These are phyloP conservation scores for Apiotrichum gamsii DNA, from an alignment of 1,284 basidiomycete genomes.

Conservation along the genomic window DNA sequence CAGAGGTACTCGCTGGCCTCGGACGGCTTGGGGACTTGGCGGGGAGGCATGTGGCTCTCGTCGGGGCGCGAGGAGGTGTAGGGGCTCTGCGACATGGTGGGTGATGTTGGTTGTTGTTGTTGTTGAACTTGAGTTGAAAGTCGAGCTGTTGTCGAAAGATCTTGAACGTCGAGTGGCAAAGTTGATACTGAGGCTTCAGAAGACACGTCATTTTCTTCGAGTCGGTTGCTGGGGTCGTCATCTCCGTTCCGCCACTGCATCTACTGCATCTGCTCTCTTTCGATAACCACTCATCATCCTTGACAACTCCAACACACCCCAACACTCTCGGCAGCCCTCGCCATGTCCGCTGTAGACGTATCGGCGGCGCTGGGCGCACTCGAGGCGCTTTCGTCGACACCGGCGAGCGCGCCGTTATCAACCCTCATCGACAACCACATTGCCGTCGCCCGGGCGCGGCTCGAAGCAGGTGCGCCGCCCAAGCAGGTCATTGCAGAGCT, in stretches of 20 bases:
- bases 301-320: background rate
- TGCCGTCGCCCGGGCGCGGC: conserved; percentile 55
- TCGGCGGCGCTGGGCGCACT: conserved; percentile 33
- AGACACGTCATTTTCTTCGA: conserved; percentile 1
- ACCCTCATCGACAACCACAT: conserved; percentile 58
- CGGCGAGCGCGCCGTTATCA: conserved; percentile 63
- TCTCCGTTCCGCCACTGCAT: too few relatives aligned
- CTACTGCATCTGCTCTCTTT: background rate
- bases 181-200: too few relatives aligned
- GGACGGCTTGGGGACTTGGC: conserved; percentile 29
- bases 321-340: background rate
- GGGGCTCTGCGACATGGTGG: conserved; percentile 35
- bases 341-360: conserved; percentile 27
- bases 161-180: background rate
- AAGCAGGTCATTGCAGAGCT: conserved; percentile 56
- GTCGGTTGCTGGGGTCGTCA: too few relatives aligned
- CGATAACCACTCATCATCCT: too few relatives aligned
- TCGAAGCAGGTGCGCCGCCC: conserved; percentile 55
- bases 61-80: conserved; percentile 28
- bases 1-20: conserved; percentile 83
- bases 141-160: background rate
- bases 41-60: conserved; percentile 29
- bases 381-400: conserved; percentile 49
- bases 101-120: background rate
- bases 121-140: background rate